Conservation (phyloP, 345 rosid species). For the Gossypium mustelinum region DNA sequence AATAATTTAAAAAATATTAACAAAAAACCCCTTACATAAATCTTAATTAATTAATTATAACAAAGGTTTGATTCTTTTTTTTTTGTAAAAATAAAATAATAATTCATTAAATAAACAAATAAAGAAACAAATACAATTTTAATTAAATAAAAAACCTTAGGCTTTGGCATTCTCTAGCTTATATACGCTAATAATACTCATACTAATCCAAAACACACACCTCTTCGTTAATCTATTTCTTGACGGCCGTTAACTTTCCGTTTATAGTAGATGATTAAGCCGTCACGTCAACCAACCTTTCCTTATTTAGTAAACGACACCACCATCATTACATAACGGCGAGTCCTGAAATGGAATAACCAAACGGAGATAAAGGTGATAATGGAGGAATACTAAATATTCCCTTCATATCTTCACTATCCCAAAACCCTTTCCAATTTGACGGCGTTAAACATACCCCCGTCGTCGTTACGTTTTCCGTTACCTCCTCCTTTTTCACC, state of each 20-base stretch:
- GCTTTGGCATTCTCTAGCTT: no score
- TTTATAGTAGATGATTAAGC: neutral
- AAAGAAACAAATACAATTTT: conserved; percentile 29
- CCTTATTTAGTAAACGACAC: neutral
- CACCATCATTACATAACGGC: conserved; percentile 29
- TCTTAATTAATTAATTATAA: no score
- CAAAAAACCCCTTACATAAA: no score
- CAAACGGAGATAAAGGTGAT: conserved; percentile 75
- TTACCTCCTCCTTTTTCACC: conserved; percentile 12
- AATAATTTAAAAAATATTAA: no score
- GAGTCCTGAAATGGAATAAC: conserved; percentile 29
- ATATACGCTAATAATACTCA: neutral
- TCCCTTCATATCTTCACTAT: conserved; percentile 48
- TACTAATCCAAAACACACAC: no score
- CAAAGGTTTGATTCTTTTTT: no score
- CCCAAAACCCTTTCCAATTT: conserved; percentile 85
- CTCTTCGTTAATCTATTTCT: neutral
- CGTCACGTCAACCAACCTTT: neutral
- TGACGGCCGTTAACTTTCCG: neutral
- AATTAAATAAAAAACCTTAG: neutral
- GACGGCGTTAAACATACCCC: conserved; percentile 73
- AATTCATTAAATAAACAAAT: conserved; percentile 22
- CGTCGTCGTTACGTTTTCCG: conserved; percentile 12
- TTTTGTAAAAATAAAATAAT: no score
- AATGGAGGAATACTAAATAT: conserved; percentile 75